Evolutionary conservation across 2,329 filamentous ascomycete species (phyloP), one percentile per base, ranked within the genome.

Genomic region (Aspergillus spinulosporus): DNA sequence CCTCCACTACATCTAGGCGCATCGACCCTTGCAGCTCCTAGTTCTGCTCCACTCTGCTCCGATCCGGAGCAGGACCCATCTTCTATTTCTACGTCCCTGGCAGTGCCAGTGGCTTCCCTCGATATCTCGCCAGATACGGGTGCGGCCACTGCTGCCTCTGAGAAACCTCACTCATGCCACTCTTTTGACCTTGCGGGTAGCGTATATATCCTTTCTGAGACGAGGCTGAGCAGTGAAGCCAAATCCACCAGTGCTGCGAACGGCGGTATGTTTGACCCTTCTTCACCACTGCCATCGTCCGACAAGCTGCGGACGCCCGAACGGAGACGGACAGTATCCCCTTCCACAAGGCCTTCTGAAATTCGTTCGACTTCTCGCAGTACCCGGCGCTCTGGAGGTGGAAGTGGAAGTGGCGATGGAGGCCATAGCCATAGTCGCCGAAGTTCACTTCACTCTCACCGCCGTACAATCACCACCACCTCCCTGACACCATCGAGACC

Each of bases 281-380:
- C 59, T 12, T 54, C 28, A 47, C 28, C 29, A 44, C 14, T 37
- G 6, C 12, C 36, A 3, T 2, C 37, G 6, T 36, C 37, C 29
- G 52, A 48, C 28, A 49, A 37, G 9, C 57, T 42, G 51, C 62
- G 50, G 11, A 56, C 59, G 11, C 49, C 63, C 6, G 63, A 63
- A 32, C 55, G 61, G 14, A 63, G 64, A 56, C 61, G 63, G 37
- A 62, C 68, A 15, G 54, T 56, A 1, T 72, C 72, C 1, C 65
- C 69, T 21, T 63, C 62, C 1, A 64, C 68, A 0, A 64, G 62
- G 39, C 62, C 66, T 6, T 56, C 55, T 4, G 64, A 68, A 52
- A 66, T 60, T 45, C 71, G 69, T 21, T 72, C 72, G n/a, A 60
- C 65, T 1, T 75, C 72, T 36, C 66, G 68, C 44, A 73, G 68